A percentile compares a stretch with the other conserved stretches of the same genome.
Evolutionary conservation across 202 grass and related monocot species (phyloP).

Genomic region (Dendrocalamus latiflorus): DNA sequence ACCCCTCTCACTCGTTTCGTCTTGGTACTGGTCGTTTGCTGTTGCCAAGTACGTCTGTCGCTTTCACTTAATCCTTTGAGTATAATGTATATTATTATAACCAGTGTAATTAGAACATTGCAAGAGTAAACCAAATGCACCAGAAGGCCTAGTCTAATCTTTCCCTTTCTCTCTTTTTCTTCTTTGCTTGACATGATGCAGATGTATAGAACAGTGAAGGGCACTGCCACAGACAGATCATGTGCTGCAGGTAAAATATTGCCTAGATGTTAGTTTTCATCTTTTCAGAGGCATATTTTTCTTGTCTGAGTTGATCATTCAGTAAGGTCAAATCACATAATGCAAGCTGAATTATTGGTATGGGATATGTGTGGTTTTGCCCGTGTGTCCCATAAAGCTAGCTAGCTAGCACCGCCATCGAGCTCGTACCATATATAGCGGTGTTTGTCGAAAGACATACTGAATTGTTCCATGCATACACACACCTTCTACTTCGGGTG

Average conservation of each 20-base stretch:
- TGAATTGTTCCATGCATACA: background rate
- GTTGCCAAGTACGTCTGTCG: constrained; percentile 11
- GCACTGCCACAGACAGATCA: constrained; percentile 49
- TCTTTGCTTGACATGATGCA: constrained; percentile 32
- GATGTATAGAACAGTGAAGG: constrained; percentile 70
- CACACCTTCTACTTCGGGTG: too few relatives aligned
- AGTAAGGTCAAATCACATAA: constrained; percentile 47
- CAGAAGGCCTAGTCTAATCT: constrained; percentile 13
- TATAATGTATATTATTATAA: background rate
- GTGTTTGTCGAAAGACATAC: background rate
- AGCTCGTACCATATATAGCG: background rate
- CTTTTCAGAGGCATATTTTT: constrained; percentile 29
- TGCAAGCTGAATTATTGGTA: constrained; percentile 41
- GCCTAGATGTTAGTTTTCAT: constrained; percentile 14
- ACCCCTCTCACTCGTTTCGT: background rate
- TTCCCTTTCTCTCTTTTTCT: background rate
- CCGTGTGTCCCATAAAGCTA: constrained; percentile 38
- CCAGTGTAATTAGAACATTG: background rate
- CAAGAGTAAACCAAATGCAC: constrained; percentile 33
- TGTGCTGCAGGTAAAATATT: constrained; percentile 50
- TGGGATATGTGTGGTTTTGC: too few relatives aligned
- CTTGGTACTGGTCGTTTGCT: background rate
- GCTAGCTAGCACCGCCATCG: background rate
- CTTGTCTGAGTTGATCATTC: constrained; percentile 20
- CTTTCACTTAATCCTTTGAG: background rate